phyloP scores from a whole-genome alignment of 2,329 filamentous ascomycete genomes.

The Periglandula ipomoeae region DNA sequence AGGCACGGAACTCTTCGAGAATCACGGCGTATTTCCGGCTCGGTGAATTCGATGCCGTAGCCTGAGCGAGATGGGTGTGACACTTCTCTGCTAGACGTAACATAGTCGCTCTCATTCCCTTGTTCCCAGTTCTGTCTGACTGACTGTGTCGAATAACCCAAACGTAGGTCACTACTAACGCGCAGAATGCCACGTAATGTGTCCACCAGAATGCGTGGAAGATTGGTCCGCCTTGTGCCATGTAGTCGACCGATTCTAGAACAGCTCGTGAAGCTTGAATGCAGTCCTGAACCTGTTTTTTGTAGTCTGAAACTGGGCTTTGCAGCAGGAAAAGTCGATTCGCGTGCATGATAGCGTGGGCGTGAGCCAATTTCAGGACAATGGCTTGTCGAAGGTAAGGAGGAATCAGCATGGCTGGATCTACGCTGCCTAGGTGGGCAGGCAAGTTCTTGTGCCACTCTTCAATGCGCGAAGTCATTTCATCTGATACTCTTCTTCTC shows the following conservation, averaged over 20 bases:
- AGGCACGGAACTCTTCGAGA: constrained; percentile 36
- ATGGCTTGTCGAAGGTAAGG: constrained; percentile 39
- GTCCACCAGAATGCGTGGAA: constrained; percentile 45
- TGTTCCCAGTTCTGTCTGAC: constrained; percentile 4
- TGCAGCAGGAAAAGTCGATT: constrained; percentile 44
- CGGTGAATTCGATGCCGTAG: constrained; percentile 29
- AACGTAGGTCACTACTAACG: constrained; percentile 43
- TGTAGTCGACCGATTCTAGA: constrained; percentile 32
- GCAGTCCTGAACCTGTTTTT: constrained; percentile 29
- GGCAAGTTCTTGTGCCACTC: constrained; percentile 32
- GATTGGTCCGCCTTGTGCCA: constrained; percentile 28
- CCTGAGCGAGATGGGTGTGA: constrained; percentile 32
- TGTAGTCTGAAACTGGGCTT: constrained; percentile 12
- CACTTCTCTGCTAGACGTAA: constrained; percentile 35
- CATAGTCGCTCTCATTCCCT: constrained; percentile 13
- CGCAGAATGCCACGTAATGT: constrained; percentile 44
- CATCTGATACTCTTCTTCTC: constrained; percentile 27
- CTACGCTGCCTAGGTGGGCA: constrained; percentile 32
- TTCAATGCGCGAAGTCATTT: constrained; percentile 27
- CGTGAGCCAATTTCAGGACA: constrained; percentile 43
- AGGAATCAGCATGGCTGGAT: constrained; percentile 35
- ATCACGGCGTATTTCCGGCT: constrained; percentile 42
- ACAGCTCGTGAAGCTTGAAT: constrained; percentile 36
- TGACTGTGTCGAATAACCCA: constrained; percentile 38
- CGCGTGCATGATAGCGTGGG: constrained; percentile 46